Conservation (phyloP, 768 basidiomycete species). For the Cystofilobasidium ferigula region DNA sequence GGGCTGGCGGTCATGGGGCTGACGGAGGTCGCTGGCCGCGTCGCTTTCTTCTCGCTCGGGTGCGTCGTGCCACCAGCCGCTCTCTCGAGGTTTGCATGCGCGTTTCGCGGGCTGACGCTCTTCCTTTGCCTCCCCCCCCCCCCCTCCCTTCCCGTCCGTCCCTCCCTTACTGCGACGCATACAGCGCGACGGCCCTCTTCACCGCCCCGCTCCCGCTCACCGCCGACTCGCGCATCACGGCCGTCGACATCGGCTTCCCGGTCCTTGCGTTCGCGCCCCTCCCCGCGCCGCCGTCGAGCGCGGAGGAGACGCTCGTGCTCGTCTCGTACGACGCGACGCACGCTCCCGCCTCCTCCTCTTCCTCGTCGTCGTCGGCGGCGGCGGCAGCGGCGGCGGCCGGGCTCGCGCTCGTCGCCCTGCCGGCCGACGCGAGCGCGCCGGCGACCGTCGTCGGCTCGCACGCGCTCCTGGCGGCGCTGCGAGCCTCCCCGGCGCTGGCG, state of each 20-base stretch:
- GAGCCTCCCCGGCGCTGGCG: neutral
- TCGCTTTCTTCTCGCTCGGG: constrained; percentile 57
- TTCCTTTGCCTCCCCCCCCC: too few species aligned
- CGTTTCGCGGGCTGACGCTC: too few species aligned
- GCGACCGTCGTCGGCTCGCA: neutral
- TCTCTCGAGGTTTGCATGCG: too few species aligned
- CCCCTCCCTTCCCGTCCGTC: too few species aligned
- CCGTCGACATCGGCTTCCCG: constrained; percentile 50
- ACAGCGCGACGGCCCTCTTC: constrained; percentile 63
- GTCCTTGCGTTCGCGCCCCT: constrained; percentile 50
- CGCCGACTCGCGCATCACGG: constrained; percentile 34
- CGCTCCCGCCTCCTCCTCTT: too few species aligned
- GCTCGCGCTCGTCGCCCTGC: neutral
- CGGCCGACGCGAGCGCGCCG: neutral
- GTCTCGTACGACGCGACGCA: constrained; percentile 44
- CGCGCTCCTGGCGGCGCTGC: neutral
- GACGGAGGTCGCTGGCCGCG: constrained; percentile 39
- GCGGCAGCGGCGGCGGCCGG: neutral
- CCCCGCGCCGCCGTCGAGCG: neutral
- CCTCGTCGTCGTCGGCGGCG: too few species aligned
- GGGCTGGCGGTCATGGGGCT: constrained; percentile 54
- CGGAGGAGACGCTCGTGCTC: constrained; percentile 41
- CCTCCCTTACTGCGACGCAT: too few species aligned
- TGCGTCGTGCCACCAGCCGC: constrained; percentile 38
- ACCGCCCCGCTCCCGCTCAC: constrained; percentile 38